Base-by-base conservation (phyloP, 2,329 filamentous ascomycete species). In the Rhynchosporium agropyri region DNA sequence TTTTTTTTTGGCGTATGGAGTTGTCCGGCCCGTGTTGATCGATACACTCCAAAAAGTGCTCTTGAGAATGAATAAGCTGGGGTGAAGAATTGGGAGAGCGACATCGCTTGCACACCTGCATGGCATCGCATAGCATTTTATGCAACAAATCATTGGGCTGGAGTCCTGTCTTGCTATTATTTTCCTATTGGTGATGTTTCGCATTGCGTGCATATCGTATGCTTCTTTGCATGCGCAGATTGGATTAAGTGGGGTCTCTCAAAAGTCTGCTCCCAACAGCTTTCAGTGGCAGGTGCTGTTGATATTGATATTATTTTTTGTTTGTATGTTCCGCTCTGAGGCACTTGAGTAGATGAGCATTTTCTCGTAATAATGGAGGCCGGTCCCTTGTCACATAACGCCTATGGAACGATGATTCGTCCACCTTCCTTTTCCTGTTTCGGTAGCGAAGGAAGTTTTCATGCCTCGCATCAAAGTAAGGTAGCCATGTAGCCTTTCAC, bases 81-180 rank as follows among this genome's bases (percentile, higher is more conserved):
- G 4, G 36, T 13, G 36, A 13, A 26, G 6, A n/a, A 54, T 20
- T n/a, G 20, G 26, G 36, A 8, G 36, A 29, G 48, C 48, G 48
- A 50, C 36, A 29, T 54, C 51, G 33, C 51, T 54, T 20, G 51
- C 51, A 29, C 38, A 42, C 51, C n/a, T 54, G 33, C 50, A 38
- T 38, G 33, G 36, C 51, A 54, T 54, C 1, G 36, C 51, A 54
- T 54, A 42, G 26, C 9, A 26, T 13, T 26, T 40, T 9, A 54
- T 42, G 51, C 36, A 42, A 54, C 7, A 54, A 54, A 40, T 33
- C 36, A 42, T 54, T n/a, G 50, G 50, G 33, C 33, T 40, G 33
- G 33, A 38, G 29, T 51, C 15, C 49, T 36, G 20, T 33, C 33
- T 20, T 54, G 50, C 7, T 6, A 5, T 36, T 36, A 36, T 54